Conservation (phyloP, 108 stramenopile species). For the Skeletonema marinoi region DNA sequence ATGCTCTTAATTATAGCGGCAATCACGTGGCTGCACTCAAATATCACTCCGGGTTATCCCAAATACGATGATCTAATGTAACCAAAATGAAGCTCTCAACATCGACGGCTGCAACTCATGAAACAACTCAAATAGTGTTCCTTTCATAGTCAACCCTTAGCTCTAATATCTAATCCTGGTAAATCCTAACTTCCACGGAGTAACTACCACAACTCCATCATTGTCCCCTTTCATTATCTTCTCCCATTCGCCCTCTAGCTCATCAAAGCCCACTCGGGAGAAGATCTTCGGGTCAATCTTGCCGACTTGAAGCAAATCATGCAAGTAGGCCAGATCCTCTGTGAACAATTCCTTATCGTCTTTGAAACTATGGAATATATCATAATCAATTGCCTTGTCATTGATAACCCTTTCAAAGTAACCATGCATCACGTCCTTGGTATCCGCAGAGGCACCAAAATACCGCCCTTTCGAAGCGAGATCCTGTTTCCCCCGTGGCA, state of each 20-base stretch:
- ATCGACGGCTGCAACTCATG: too few relatives aligned
- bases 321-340: neutral
- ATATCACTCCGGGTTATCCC: too few relatives aligned
- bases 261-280: conserved; percentile 51
- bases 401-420: neutral
- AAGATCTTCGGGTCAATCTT: conserved; percentile 65
- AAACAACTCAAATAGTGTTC: too few relatives aligned
- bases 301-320: conserved; percentile 9
- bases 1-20: too few relatives aligned
- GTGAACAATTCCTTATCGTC: neutral
- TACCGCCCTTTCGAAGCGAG: neutral
- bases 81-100: too few relatives aligned
- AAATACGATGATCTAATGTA: too few relatives aligned
- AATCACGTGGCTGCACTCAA: too few relatives aligned
- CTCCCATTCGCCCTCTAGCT: conserved; percentile 60
- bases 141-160: too few relatives aligned
- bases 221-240: conserved; percentile 55
- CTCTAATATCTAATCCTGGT: neutral
- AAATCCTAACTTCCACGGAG: conserved; percentile 57
- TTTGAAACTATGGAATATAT: neutral
- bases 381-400: neutral
- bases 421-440: neutral
- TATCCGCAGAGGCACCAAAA: neutral
- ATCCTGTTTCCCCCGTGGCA: neutral
- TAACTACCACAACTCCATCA: conserved; percentile 48